Evolutionary conservation across 2,329 filamentous ascomycete genomes (phyloP), one percentile per base, ranked within the genome.

Genomic region (Boeremia exigua): DNA sequence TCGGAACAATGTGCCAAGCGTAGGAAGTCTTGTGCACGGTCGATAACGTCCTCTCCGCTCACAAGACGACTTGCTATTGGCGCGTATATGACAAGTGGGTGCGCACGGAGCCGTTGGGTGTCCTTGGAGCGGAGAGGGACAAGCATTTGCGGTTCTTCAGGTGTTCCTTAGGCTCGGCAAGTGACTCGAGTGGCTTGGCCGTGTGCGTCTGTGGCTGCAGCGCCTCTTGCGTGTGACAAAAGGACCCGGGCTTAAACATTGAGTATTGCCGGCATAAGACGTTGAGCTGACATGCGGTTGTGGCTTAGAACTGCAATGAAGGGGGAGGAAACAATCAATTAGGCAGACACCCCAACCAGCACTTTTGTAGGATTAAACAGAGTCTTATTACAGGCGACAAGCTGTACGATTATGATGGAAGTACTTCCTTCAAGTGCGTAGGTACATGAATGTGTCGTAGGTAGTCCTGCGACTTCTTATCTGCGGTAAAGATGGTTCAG

Each of bases 71-170:
- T 8, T 17, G 11, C 36, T 5, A 57, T 60, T 65, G 57, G 56
- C 42, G 15, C 47, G 14, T 27, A 30, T 9, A 50, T 42, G 36
- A 47, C 29, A 29, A 42, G 36, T 28, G 30, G 42, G 29, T 14
- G 40, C 17, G 40, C 53, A 50, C 42, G 14, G 46, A 46, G 42
- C 47, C 27, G 40, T 40, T 50, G 40, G 19, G 37, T 34, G 36
- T 23, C 10, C 54, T 54, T 61, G 54, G 42, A 45, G 58, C 40
- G 55, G 56, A 49, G 60, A 49, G 59, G 48, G 40, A 54, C 40
- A 32, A 57, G 27, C 51, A 32, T 58, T 59, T 53, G 56, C 53
- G 44, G 42, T 60, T 60, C 53, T 55, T 63, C 43, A 56, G 33
- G 52, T 56, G 38, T 58, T 52, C 48, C 28, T 48, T 28, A 37